Conservation (phyloP, 2,329 filamentous ascomycete species). For the Ophiocordyceps robertsii region DNA sequence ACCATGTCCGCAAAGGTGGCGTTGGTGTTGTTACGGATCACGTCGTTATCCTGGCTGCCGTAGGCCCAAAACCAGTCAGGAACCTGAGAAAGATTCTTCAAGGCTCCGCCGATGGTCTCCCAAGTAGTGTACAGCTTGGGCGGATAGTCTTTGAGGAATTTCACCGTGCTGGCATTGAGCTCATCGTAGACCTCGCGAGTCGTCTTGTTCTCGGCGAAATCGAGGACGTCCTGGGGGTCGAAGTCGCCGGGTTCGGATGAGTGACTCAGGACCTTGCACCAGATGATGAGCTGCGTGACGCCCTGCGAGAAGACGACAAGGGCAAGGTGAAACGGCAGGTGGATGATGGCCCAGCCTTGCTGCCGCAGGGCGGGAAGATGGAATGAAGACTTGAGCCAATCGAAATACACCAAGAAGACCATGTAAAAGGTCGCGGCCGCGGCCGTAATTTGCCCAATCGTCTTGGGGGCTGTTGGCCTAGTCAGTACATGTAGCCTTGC, state of each 20-base stretch:
- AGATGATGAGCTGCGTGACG: conserved; percentile 40
- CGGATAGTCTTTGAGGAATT: conserved; percentile 14
- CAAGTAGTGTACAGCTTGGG: conserved; percentile 11
- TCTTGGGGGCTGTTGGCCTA: conserved; percentile 15
- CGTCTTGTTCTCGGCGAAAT: conserved; percentile 6
- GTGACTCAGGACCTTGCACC: conserved; percentile 19
- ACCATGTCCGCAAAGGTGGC: conserved; percentile 2
- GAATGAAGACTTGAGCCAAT: conserved; percentile 49
- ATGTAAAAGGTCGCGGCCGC: conserved; percentile 27
- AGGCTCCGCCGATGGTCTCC: conserved; percentile 9
- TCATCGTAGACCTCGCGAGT: conserved; percentile 7
- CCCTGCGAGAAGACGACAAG: conserved; percentile 53
- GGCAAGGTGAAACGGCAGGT: conserved; percentile 50
- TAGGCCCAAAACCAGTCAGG: conserved; percentile 15
- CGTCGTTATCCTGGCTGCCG: background rate
- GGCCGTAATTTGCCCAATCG: conserved; percentile 26
- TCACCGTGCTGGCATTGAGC: conserved; percentile 5
- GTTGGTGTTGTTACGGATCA: conserved; percentile 1
- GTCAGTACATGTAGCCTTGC: no score
- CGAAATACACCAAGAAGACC: conserved; percentile 35
- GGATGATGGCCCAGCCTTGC: conserved; percentile 41
- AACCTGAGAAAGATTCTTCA: conserved; percentile 15
- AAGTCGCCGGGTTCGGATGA: no score
- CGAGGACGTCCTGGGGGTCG: no score
- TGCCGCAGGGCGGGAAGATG: conserved; percentile 43